phyloP scores from a whole-genome alignment of 2,329 filamentous ascomycete genomes.

The Pestalotiopsis fici region DNA sequence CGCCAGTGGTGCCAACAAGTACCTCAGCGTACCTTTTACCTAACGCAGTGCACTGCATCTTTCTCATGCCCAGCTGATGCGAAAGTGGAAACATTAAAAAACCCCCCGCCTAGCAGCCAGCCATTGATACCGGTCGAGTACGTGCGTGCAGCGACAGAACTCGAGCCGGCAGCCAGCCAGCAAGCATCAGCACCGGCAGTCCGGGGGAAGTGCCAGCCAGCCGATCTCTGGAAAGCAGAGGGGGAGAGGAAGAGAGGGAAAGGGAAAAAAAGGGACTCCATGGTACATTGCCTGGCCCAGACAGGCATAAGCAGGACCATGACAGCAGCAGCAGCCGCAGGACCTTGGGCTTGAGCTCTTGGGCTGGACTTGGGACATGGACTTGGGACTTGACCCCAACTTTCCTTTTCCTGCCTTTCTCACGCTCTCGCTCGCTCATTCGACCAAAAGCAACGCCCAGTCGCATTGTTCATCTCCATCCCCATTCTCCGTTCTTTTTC shows the following conservation, averaged over 20 bases:
- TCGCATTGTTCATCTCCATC: background rate
- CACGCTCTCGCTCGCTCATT: background rate
- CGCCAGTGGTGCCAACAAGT: too few species aligned
- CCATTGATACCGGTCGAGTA: too few species aligned
- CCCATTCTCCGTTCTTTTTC: constrained; percentile 3
- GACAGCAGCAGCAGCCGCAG: too few species aligned
- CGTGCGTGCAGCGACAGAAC: too few species aligned
- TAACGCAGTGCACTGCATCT: too few species aligned
- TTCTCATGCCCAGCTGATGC: too few species aligned
- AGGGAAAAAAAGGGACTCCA: background rate
- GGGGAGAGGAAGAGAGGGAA: background rate
- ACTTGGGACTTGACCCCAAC: background rate
- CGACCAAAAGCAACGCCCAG: constrained; percentile 4
- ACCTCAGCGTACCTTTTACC: background rate
- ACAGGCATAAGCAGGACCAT: background rate
- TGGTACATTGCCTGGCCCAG: background rate
- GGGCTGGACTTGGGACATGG: background rate
- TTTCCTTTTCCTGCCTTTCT: background rate
- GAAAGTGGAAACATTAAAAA: background rate
- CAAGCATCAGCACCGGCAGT: background rate
- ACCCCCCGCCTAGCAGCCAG: too few species aligned
- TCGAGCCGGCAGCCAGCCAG: background rate
- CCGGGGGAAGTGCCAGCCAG: background rate
- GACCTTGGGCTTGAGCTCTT: background rate
- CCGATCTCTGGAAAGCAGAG: background rate